A percentile compares a stretch with the other conserved stretches of the same genome.
These are phyloP conservation scores for Mycena kentingensis DNA, from an alignment of 768 basidiomycete species.

Conservation along the genomic window DNA sequence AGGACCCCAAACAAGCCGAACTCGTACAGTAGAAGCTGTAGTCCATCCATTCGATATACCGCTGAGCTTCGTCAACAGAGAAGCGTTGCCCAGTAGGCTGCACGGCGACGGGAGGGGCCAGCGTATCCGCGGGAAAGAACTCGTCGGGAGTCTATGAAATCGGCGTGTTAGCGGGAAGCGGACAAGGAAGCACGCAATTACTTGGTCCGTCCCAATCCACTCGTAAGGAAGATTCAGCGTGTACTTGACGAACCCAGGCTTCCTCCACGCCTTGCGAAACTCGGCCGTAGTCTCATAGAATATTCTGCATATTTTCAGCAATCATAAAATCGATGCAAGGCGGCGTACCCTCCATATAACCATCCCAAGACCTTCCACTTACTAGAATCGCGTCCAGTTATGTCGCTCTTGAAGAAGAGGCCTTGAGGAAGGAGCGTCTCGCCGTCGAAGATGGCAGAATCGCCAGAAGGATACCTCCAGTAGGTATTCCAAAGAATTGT, in stretches of 20 bases:
- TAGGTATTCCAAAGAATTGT: conserved; percentile 24
- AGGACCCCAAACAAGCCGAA: background rate
- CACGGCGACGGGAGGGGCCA: conserved; percentile 20
- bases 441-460: conserved; percentile 19
- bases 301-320: conserved; percentile 7
- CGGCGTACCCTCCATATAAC: conserved; percentile 24
- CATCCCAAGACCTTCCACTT: conserved; percentile 25
- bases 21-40: conserved; percentile 23
- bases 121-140: conserved; percentile 12
- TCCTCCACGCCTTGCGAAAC: conserved; percentile 24
- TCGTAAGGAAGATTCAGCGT: conserved; percentile 17
- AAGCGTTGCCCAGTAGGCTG: conserved; percentile 23
- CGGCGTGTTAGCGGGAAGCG: too few species aligned
- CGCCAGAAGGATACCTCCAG: conserved; percentile 23
- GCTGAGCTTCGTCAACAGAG: conserved; percentile 17
- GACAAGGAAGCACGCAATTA: conserved; percentile 1
- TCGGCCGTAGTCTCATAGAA: conserved; percentile 24
- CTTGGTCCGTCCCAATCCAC: conserved; percentile 26
- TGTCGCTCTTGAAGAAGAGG: conserved; percentile 27
- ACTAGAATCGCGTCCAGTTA: conserved; percentile 24
- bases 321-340: background rate
- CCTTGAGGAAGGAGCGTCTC: conserved; percentile 27
- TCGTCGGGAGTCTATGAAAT: conserved; percentile 3
- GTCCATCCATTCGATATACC: conserved; percentile 29
- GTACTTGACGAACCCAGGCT: conserved; percentile 21